phyloP scores from a whole-genome alignment of 2,329 filamentous ascomycete species.

The Talaromyces marneffei region DNA sequence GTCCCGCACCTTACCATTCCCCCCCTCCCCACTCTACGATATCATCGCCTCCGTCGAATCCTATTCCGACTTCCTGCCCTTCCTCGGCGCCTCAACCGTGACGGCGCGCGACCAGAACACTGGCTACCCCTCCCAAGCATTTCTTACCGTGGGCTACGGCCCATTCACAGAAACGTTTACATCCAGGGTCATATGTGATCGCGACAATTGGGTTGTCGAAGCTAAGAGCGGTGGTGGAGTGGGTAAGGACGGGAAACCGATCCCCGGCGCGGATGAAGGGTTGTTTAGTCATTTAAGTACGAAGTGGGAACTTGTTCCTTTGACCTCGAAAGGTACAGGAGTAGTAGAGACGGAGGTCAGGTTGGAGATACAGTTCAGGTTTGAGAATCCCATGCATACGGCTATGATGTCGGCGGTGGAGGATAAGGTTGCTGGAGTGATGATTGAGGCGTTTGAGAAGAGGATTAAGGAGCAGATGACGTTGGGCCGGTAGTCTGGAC shows the following conservation, averaged over 20 bases:
- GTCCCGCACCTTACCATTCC: conserved; percentile 70
- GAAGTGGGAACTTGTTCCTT: conserved; percentile 39
- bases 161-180: conserved; percentile 79
- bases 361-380: conserved; percentile 73
- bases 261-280: conserved; percentile 43
- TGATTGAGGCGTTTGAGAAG: conserved; percentile 91
- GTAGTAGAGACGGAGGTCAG: conserved; percentile 61
- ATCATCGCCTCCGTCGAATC: conserved; percentile 83
- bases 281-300: conserved; percentile 43
- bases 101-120: conserved; percentile 60
- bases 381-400: conserved; percentile 82
- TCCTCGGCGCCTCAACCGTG: conserved; percentile 72
- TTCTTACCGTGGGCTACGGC: conserved; percentile 79
- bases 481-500: neutral
- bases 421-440: conserved; percentile 74
- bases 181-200: conserved; percentile 71
- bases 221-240: conserved; percentile 49
- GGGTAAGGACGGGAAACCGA: conserved; percentile 58
- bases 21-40: conserved; percentile 64
- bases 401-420: conserved; percentile 75
- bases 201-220: conserved; percentile 62
- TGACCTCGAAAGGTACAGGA: conserved; percentile 21
- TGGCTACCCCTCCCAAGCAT: conserved; percentile 62
- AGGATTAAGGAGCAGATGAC: conserved; percentile 54
- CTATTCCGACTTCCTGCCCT: conserved; percentile 85